Conservation (phyloP, 306 rosid species). For the Castanospermum australe region DNA sequence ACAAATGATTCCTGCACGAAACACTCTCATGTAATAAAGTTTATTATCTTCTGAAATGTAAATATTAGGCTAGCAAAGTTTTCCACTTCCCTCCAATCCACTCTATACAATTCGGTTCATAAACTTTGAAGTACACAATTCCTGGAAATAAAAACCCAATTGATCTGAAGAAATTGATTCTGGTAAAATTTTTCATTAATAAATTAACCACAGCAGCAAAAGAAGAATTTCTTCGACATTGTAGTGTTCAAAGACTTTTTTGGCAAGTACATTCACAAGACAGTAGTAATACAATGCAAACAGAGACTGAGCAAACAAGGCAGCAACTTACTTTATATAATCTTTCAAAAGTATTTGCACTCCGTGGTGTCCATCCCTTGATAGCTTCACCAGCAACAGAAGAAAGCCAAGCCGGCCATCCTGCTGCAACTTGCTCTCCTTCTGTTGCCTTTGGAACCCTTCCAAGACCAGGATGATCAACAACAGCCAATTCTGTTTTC, state of each 20-base stretch:
- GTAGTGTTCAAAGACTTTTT: background rate
- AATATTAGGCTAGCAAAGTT: background rate
- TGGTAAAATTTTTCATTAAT: background rate
- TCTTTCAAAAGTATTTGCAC: constrained; percentile 85
- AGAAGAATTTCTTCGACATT: background rate
- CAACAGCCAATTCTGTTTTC: constrained; percentile 39
- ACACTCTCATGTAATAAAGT: background rate
- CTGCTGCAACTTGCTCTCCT: constrained; percentile 89
- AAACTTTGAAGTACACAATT: background rate
- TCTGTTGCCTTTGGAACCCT: constrained; percentile 65
- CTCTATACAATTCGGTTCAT: background rate
- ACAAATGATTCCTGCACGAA: background rate
- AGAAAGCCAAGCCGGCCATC: constrained; percentile 97
- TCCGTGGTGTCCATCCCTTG: constrained; percentile 85
- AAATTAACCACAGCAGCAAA: background rate
- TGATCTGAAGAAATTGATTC: background rate
- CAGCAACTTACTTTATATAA: constrained; percentile 65
- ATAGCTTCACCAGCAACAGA: constrained; percentile 87
- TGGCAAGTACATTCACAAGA: background rate
- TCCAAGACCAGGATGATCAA: constrained; percentile 53
- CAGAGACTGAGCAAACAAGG: constrained; percentile 17
- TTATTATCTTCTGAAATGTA: background rate
- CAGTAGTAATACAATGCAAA: background rate
- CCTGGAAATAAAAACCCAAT: background rate
- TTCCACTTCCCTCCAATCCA: background rate